Evolutionary conservation across 2,329 filamentous ascomycete genomes (phyloP).

Genomic region (Diaporthe australafricana): DNA sequence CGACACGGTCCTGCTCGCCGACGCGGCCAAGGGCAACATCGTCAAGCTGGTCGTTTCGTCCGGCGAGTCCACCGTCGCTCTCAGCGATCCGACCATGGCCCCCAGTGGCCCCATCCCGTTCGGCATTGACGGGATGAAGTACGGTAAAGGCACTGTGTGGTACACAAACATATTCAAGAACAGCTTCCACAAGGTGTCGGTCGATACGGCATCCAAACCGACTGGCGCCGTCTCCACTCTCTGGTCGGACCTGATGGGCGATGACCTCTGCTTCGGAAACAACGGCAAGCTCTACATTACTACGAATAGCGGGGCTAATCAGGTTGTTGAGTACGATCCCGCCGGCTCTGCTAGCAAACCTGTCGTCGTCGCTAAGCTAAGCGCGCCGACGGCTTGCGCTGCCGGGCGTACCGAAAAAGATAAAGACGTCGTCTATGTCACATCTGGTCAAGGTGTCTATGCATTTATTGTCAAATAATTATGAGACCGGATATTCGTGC

Average conservation of each 20-base stretch:
- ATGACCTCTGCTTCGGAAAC: constrained; percentile 47
- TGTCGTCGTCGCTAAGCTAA: constrained; percentile 42
- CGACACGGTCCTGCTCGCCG: constrained; percentile 46
- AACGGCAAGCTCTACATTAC: constrained; percentile 47
- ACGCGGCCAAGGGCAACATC: constrained; percentile 46
- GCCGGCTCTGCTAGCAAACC: constrained; percentile 41
- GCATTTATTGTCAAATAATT: constrained; percentile 3
- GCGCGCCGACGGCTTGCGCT: constrained; percentile 45
- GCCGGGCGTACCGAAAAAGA: constrained; percentile 46
- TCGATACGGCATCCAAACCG: constrained; percentile 45
- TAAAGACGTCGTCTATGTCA: constrained; percentile 40
- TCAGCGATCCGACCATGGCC: constrained; percentile 46
- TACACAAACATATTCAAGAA: constrained; percentile 52
- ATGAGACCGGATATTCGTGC: too few species aligned
- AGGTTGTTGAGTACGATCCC: constrained; percentile 47
- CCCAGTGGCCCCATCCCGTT: constrained; percentile 47
- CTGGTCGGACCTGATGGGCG: constrained; percentile 49
- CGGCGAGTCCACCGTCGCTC: constrained; percentile 42
- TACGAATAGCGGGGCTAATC: constrained; percentile 45
- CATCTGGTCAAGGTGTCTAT: not conserved
- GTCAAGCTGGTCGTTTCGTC: constrained; percentile 44
- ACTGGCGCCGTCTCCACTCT: constrained; percentile 43
- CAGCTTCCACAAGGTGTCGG: constrained; percentile 47
- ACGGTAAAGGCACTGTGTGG: constrained; percentile 45
- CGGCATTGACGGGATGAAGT: constrained; percentile 49